Base-by-base conservation (phyloP, 495 filamentous ascomycete genomes). In the Annulohypoxylon stygium region DNA sequence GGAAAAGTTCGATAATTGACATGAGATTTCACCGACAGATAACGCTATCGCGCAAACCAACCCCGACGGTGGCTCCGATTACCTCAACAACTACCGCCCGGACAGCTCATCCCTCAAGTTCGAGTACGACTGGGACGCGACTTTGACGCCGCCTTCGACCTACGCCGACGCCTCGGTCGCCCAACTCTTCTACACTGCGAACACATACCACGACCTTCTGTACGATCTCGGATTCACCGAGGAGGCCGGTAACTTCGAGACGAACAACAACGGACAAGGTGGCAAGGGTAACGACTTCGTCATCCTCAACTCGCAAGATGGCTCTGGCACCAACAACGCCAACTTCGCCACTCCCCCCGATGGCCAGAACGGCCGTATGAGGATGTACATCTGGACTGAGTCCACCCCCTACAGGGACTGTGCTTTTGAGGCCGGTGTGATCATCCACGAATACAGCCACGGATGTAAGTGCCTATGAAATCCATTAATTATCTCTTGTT, bases 171-270 rank as follows among this genome's bases (percentile, higher is more conserved):
- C 85, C 10, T 83, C 85, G 11, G 73, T 83, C 50, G 79, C 84
- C 0, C 86, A 88, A 75, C 79, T 87, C 12, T 88, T 88, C 78
- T 88, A 87, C 70, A 88, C 85, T 2, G 80, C 79, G 30, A 87
- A 87, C 73, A 78, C 69, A 2, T 87, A 86, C 75, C 86, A 88
- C 73, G 86, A 88, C 51, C 76, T 88, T 6, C 78, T 88, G 0
- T 86, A 88, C 60, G 74, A 78, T 14, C 81, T 88, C 8, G 86
- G 86, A 12, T 88, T 88, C 76, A 87, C 76, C 36, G 86, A 88
- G 65, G 76, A 36, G 2, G 86, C 86, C 18, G 86, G 86, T 4
- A 88, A 88, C 76, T 88, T 88, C 76, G 82, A 88, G 72, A 63
- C 71, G 34, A 83, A 87, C 76, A 88, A 88, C 78, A 79, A 83